These are phyloP conservation scores for Coemansia umbellata DNA, from an alignment of 192 early-diverging fungal genomes.

Conservation along the genomic window DNA sequence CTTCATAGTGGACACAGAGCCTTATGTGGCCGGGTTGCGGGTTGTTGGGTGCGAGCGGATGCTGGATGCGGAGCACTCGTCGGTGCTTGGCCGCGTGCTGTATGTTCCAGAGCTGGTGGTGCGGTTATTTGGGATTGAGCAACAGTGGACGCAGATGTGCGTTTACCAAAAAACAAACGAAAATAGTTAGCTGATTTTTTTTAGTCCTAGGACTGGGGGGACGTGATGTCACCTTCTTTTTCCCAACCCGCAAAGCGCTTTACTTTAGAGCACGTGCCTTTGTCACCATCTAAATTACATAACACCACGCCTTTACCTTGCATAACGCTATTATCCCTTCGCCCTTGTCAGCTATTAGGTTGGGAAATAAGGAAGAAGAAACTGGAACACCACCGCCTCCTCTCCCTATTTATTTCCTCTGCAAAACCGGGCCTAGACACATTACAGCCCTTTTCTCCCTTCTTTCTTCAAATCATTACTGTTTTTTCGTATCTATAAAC, in stretches of 20 bases:
- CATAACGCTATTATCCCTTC: no score
- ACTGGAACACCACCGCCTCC: no score
- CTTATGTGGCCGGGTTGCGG: neutral
- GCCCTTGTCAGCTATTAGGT: no score
- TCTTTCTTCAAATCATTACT: no score
- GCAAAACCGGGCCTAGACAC: no score
- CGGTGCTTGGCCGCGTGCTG: constrained; percentile 16
- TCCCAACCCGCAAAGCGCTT: no score
- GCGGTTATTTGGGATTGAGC: constrained; percentile 4
- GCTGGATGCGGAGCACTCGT: constrained; percentile 15
- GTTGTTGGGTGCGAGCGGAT: constrained; percentile 18
- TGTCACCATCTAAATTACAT: no score
- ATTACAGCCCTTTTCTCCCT: no score
- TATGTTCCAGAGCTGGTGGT: constrained; percentile 16
- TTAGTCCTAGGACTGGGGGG: neutral
- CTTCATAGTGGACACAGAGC: constrained; percentile 20
- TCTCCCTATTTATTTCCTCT: no score
- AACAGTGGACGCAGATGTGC: constrained; percentile 34
- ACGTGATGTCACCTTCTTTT: neutral
- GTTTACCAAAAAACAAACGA: constrained; percentile 3
- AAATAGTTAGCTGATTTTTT: neutral
- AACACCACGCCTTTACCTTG: no score
- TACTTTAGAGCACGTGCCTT: no score
- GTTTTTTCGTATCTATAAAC: neutral
- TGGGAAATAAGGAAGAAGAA: no score